Evolutionary conservation across 2,329 filamentous ascomycete species (phyloP).

Genomic region (Rosellinia necatrix): DNA sequence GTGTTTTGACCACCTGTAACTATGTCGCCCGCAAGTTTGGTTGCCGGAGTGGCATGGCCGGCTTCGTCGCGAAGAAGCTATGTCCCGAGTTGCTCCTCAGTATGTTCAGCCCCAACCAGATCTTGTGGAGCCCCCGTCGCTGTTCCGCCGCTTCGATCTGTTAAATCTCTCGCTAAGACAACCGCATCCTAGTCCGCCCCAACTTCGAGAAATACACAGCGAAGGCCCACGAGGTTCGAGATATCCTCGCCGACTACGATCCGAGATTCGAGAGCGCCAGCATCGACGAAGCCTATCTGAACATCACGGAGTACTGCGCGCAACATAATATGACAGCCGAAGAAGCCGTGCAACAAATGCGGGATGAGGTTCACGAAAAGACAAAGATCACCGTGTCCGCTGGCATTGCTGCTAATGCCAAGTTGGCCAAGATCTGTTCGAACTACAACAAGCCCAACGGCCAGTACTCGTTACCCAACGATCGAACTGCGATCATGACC

Average conservation of each 20-base stretch:
- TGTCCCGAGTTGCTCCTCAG: conserved; percentile 80
- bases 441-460: conserved; percentile 98
- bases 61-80: conserved; percentile 92
- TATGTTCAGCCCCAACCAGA: conserved; percentile 10
- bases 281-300: conserved; percentile 95
- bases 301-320: conserved; percentile 85
- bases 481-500: conserved; percentile 74
- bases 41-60: conserved; percentile 92
- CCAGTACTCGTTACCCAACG: conserved; percentile 76
- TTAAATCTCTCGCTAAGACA: background rate
- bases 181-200: conserved; percentile 60
- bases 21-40: conserved; percentile 90
- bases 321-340: conserved; percentile 70
- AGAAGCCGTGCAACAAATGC: conserved; percentile 76
- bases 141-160: background rate
- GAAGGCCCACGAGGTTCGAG: conserved; percentile 86
- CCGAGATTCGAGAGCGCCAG: conserved; percentile 89
- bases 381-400: conserved; percentile 89
- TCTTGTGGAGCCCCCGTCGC: background rate
- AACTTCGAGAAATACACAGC: conserved; percentile 91
- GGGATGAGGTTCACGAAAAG: conserved; percentile 73
- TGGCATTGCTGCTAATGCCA: conserved; percentile 91
- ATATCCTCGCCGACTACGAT: conserved; percentile 85
- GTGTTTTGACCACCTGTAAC: conserved; percentile 73
- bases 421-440: conserved; percentile 91